Evolutionary conservation across 2,329 filamentous ascomycete genomes (phyloP), one percentile per base, ranked within the genome.

Genomic region (Botryotinia calthae): DNA sequence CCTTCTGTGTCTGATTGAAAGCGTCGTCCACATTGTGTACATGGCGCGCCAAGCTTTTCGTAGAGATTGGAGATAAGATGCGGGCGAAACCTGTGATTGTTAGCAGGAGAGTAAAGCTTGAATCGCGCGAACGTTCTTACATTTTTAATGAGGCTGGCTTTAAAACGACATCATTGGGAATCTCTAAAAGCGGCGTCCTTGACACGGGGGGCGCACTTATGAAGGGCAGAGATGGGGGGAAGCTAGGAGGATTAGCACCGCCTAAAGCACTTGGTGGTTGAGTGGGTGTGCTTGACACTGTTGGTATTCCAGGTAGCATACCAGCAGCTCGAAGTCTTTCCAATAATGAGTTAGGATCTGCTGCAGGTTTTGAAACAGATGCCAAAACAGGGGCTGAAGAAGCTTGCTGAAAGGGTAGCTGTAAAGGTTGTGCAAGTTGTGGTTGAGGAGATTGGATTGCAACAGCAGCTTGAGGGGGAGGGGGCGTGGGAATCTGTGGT

Each of bases 11-110:
- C 93, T 7, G 88, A 88, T 71, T 87, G 87, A 82, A 99, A 99
- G 2, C 96, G 91, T 74, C 95, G 89, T 37, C 95, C 96, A 81
- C 96, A 99, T 73, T 95, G 95, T 20, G 91, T 93, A 81, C 96
- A 99, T 72, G 95, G 93, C 73, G 94, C 93, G 0, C 95, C 93
- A 56, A 94, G 88, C 31, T 91, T 89, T 74, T 95, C 93, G 80
- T 97, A 95, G 14, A 98, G 87, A 28, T 86, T 86, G 28, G 89
- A 85, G 12, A 97, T 86, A 22, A 97, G 85, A 76, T 94, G 88
- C 22, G 92, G 91, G 25, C 93, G 92, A 76, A 90, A 91, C 78
- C 91, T 93, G 72, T 22, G 61, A 42, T 59, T 67, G 71, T 78
- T 74, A 79, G 77, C 56, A 59, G 25, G 64, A 48, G 48, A 56